Evolutionary conservation across 148 eudicot genomes (phyloP).

Genomic region (Gaultheria prostrata): DNA sequence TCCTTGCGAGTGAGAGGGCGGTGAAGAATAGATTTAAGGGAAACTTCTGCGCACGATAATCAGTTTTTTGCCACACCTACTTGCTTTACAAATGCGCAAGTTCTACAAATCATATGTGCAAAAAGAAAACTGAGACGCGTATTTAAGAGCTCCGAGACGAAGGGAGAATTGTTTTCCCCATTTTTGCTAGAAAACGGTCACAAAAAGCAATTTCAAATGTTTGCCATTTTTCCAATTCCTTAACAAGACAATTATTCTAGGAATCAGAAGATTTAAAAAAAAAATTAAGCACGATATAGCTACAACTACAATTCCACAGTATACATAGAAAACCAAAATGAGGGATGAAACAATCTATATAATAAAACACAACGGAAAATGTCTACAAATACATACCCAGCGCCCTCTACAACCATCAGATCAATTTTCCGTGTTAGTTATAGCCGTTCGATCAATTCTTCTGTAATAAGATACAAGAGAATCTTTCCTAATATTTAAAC

Average conservation of each 20-base stretch:
- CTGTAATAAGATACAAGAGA: no score
- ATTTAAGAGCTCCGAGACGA: background rate
- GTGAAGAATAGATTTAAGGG: background rate
- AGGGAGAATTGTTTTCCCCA: background rate
- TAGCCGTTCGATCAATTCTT: no score
- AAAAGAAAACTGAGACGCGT: background rate
- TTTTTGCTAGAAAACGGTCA: background rate
- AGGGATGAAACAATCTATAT: background rate
- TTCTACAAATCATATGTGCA: background rate
- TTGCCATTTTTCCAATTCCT: no score
- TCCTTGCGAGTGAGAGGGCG: background rate
- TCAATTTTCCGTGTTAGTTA: no score
- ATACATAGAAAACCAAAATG: background rate
- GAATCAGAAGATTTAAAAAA: background rate
- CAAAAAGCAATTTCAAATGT: slow-evolving; percentile 2
- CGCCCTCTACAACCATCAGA: no score
- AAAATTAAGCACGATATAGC: slow-evolving; percentile 1
- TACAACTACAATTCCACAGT: background rate
- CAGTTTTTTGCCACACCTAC: background rate
- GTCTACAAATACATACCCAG: no score
- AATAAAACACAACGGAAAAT: no score
- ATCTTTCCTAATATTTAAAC: no score
- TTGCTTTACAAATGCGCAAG: background rate
- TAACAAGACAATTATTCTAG: background rate
- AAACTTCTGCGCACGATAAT: background rate